phyloP scores from a whole-genome alignment of 2,329 filamentous ascomycete genomes.

The Basipetospora chlamydospora region DNA sequence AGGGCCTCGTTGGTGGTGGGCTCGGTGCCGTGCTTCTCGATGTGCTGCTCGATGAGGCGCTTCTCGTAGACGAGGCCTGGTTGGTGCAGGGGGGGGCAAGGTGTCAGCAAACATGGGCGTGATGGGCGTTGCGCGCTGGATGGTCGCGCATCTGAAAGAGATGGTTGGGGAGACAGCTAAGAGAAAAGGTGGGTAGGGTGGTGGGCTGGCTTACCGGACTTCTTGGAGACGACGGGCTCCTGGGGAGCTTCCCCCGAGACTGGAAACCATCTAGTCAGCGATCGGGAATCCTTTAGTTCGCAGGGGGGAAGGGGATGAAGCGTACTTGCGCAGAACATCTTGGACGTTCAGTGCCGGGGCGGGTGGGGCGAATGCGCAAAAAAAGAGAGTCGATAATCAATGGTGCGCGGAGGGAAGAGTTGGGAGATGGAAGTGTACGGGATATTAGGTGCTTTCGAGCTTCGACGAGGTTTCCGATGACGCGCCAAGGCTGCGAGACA shows the following conservation, averaged over 20 bases:
- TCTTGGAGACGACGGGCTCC: constrained; percentile 85
- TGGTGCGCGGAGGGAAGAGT: too few relatives aligned
- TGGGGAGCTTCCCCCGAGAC: constrained; percentile 95
- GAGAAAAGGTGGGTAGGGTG: too few relatives aligned
- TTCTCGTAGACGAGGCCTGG: constrained; percentile 85
- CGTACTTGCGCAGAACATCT: constrained; percentile 36
- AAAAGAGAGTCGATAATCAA: too few relatives aligned
- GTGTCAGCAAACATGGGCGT: too few relatives aligned
- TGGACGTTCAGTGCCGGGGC: constrained; percentile 1
- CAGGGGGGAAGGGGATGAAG: constrained; percentile 4
- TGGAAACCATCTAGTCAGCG: constrained; percentile 21
- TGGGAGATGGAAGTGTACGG: background rate
- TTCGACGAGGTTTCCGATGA: constrained; percentile 2
- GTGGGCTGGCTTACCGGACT: constrained; percentile 56
- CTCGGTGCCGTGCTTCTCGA: constrained; percentile 84
- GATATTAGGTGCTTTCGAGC: too few relatives aligned
- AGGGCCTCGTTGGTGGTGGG: constrained; percentile 81
- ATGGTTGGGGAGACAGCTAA: too few relatives aligned
- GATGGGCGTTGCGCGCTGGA: too few relatives aligned
- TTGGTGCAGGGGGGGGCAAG: too few relatives aligned
- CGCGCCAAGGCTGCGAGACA: constrained; percentile 7
- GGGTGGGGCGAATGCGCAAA: too few relatives aligned
- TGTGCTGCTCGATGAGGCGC: constrained; percentile 86
- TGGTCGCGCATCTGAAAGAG: too few relatives aligned
- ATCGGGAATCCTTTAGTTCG: background rate